These are phyloP conservation scores for Backusella luteola DNA, from an alignment of 192 early-diverging fungal genomes.

Conservation along the genomic window DNA sequence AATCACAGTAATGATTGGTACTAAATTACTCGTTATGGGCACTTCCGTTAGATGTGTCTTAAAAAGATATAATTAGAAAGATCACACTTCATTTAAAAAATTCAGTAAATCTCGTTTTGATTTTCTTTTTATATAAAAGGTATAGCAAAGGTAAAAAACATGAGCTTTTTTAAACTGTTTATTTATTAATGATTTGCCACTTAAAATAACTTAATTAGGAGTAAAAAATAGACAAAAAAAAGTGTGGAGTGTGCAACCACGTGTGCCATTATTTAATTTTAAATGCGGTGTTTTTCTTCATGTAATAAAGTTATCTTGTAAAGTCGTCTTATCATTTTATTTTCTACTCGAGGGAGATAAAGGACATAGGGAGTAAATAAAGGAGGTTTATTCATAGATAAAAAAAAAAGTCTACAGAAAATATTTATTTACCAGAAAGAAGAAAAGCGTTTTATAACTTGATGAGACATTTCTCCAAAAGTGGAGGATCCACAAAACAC, in stretches of 20 bases:
- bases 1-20: too few species aligned
- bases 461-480: neutral
- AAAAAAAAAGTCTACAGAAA: neutral
- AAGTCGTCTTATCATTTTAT: neutral
- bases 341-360: neutral
- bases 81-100: too few species aligned
- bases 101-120: neutral
- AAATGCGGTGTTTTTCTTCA: neutral
- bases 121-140: neutral
- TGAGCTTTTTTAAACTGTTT: neutral
- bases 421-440: neutral
- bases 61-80: too few species aligned
- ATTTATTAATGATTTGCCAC: neutral
- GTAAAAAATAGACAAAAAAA: neutral
- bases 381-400: neutral
- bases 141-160: neutral
- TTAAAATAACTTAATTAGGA: neutral
- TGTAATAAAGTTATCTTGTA: neutral
- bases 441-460: neutral
- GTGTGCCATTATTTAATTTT: neutral
- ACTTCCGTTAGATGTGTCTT: too few species aligned
- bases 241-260: neutral
- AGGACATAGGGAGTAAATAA: neutral
- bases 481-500: neutral
- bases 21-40: too few species aligned